phyloP scores from a whole-genome alignment of 306 rosid genomes.

The Heteromeles arbutifolia region DNA sequence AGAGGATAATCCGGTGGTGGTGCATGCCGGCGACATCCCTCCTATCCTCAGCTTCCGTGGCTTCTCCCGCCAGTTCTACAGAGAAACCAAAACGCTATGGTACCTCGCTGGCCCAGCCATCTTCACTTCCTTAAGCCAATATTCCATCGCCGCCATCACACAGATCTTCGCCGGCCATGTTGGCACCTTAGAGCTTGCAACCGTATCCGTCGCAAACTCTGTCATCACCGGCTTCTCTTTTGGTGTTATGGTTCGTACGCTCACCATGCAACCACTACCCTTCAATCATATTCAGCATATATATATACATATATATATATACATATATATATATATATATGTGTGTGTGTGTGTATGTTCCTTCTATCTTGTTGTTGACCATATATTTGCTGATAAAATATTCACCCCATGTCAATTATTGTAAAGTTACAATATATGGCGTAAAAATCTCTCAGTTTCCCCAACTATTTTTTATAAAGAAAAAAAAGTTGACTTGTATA shows the following conservation, averaged over 20 bases:
- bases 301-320: too few species aligned
- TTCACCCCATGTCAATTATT: too few species aligned
- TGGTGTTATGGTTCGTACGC: conserved; percentile 49
- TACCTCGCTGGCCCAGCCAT: conserved; percentile 88
- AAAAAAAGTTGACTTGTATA: too few species aligned
- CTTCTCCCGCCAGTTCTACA: conserved; percentile 41
- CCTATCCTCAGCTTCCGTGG: conserved; percentile 28
- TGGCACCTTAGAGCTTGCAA: conserved; percentile 65
- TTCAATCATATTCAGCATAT: too few species aligned
- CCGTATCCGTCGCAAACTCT: conserved; percentile 75
- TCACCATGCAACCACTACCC: background rate
- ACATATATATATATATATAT: too few species aligned
- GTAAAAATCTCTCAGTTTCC: too few species aligned
- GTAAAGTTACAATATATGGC: too few species aligned
- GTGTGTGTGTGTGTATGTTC: too few species aligned
- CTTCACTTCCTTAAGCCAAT: conserved; percentile 68
- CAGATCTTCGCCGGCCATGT: conserved; percentile 80
- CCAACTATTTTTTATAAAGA: too few species aligned
- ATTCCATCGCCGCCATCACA: conserved; percentile 80
- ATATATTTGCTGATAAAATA: too few species aligned
- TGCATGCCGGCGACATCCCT: conserved; percentile 46
- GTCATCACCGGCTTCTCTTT: conserved; percentile 86
- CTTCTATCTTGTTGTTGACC: too few species aligned
- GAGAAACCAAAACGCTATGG: conserved; percentile 73
- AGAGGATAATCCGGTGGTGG: too few species aligned